These are phyloP conservation scores for Starmerella geochares DNA, from an alignment of 805 yeast species.

Conservation along the genomic window DNA sequence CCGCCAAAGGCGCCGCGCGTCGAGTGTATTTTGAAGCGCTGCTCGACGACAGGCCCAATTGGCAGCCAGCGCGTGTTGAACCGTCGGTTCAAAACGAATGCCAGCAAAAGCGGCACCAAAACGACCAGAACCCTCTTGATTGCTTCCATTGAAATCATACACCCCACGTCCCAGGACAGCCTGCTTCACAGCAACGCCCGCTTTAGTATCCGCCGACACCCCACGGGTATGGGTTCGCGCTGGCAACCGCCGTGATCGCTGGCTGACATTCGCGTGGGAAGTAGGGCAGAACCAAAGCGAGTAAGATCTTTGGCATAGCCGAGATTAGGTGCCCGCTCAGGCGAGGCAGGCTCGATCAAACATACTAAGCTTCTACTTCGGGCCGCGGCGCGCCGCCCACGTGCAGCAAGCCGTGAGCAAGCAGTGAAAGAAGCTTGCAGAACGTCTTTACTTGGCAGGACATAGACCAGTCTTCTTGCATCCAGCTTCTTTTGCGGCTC, in stretches of 20 bases:
- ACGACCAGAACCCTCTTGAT: neutral
- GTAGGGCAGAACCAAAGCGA: too few species aligned
- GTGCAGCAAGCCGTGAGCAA: too few species aligned
- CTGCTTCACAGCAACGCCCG: conserved; percentile 2
- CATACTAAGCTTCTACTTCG: too few species aligned
- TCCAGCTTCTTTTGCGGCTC: too few species aligned
- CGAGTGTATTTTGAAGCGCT: conserved; percentile 13
- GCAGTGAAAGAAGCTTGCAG: too few species aligned
- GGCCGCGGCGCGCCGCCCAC: too few species aligned
- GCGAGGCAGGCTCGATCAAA: too few species aligned
- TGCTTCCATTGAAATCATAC: neutral
- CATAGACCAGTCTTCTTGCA: too few species aligned
- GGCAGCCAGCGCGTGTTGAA: conserved; percentile 6
- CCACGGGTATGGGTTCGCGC: conserved; percentile 2
- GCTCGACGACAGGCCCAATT: conserved; percentile 14
- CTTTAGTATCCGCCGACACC: neutral
- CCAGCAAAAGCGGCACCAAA: conserved; percentile 1
- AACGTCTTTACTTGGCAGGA: too few species aligned
- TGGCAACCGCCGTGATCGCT: neutral
- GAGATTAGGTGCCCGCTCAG: too few species aligned
- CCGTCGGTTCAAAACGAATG: conserved; percentile 8
- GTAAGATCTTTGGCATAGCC: too few species aligned
- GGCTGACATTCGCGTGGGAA: neutral
- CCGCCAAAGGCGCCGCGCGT: conserved; percentile 19
- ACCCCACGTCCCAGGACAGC: neutral